A percentile compares a stretch with the other conserved stretches of the same genome.
Evolutionary conservation across 306 rosid genomes (phyloP).

Genomic region (Cucurbita argyrosperma): DNA sequence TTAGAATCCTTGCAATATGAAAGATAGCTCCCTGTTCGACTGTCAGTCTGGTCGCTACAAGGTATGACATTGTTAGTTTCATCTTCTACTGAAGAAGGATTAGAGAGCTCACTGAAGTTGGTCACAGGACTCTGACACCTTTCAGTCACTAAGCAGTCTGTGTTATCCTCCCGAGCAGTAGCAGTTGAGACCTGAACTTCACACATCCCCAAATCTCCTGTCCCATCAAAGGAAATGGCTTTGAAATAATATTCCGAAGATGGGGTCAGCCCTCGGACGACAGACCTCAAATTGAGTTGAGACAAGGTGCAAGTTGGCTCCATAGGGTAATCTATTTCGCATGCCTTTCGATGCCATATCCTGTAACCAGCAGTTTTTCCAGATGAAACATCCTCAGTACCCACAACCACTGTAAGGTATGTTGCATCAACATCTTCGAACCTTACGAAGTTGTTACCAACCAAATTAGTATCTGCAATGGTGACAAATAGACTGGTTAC

Average conservation of each 20-base stretch:
- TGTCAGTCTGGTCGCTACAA: conserved; percentile 40
- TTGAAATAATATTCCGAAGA: conserved; percentile 66
- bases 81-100: conserved; percentile 91
- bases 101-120: conserved; percentile 79
- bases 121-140: conserved; percentile 82
- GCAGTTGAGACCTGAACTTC: conserved; percentile 52
- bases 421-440: conserved; percentile 64
- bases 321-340: conserved; percentile 32
- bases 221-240: conserved; percentile 29
- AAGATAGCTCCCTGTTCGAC: conserved; percentile 36
- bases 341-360: conserved; percentile 63
- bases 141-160: conserved; percentile 43
- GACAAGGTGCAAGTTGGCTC: conserved; percentile 42
- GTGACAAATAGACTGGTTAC: neutral
- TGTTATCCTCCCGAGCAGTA: conserved; percentile 37
- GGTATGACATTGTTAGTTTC: conserved; percentile 69
- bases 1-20: conserved; percentile 35
- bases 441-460: conserved; percentile 38
- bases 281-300: conserved; percentile 39
- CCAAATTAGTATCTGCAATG: conserved; percentile 39
- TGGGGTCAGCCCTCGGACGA: conserved; percentile 41
- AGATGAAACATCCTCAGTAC: conserved; percentile 23
- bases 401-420: conserved; percentile 45
- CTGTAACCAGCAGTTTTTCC: conserved; percentile 32
- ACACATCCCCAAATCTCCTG: conserved; percentile 22